Evolutionary conservation across 306 rosid species (phyloP).

Genomic region (Ormosia emarginata): DNA sequence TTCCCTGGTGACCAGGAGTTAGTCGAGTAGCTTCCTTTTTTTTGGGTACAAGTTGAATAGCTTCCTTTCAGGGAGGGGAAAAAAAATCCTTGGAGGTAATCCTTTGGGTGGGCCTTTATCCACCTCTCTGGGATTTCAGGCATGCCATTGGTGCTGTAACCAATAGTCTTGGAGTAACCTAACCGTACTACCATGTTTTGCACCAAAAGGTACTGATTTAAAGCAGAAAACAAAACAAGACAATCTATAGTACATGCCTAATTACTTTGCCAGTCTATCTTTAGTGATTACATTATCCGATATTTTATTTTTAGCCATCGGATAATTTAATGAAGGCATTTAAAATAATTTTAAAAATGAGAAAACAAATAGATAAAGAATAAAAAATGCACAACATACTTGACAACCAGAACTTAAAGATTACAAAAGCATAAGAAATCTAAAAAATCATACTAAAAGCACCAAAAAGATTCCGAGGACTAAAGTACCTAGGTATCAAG

Average conservation of each 20-base stretch:
- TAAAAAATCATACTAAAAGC: not conserved
- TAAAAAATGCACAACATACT: not conserved
- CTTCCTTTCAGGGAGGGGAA: not conserved
- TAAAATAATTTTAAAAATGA: not conserved
- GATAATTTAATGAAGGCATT: not conserved
- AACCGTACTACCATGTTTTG: not conserved
- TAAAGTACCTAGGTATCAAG: not conserved
- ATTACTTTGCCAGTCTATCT: not conserved
- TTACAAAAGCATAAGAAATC: not conserved
- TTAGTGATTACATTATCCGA: not conserved
- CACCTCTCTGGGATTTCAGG: not conserved
- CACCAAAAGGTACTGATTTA: not conserved
- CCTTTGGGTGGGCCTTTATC: not conserved
- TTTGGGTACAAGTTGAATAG: not conserved
- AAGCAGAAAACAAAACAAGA: not conserved
- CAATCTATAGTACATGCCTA: not conserved
- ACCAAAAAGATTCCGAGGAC: not conserved
- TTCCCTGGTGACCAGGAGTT: not conserved
- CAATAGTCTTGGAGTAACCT: not conserved
- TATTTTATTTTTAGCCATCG: not conserved
- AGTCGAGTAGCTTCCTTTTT: not conserved
- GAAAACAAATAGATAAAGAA: not conserved
- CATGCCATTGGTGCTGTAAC: not conserved
- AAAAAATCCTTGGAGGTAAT: not conserved
- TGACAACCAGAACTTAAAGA: not conserved